A percentile compares a stretch with the other conserved stretches of the same genome.
phyloP scores from a whole-genome alignment of 1,284 basidiomycete species.

The Blastosporella zonata region DNA sequence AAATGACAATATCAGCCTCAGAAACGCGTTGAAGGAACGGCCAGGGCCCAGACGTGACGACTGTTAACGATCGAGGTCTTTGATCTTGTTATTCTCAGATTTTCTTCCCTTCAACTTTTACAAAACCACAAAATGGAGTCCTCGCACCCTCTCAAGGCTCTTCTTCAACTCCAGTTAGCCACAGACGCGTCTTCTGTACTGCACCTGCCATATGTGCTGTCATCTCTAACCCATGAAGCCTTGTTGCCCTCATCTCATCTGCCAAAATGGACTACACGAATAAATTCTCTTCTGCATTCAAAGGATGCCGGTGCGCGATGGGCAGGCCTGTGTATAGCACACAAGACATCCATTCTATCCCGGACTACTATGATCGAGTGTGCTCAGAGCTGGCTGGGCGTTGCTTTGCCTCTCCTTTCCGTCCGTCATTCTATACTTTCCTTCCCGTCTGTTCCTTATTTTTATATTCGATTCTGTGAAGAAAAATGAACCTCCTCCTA shows the following conservation, averaged over 20 bases:
- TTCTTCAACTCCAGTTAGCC: constrained; percentile 68
- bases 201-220: constrained; percentile 57
- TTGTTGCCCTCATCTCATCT: constrained; percentile 61
- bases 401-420: constrained; percentile 61
- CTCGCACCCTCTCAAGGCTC: constrained; percentile 54
- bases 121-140: constrained; percentile 29
- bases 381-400: constrained; percentile 67
- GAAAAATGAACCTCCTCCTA: constrained; percentile 65
- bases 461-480: constrained; percentile 30
- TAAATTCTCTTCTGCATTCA: constrained; percentile 70
- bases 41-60: neutral
- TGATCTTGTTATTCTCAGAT: constrained; percentile 16
- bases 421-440: constrained; percentile 43
- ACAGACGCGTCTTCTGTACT: constrained; percentile 58
- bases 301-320: constrained; percentile 70
- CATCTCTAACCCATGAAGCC: constrained; percentile 45
- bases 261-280: constrained; percentile 67
- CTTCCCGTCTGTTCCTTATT: constrained; percentile 21
- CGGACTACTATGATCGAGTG: constrained; percentile 60
- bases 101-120: constrained; percentile 9
- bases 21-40: neutral
- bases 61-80: constrained; percentile 8
- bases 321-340: constrained; percentile 72
- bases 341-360: constrained; percentile 57
- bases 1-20: neutral